Base-by-base conservation (phyloP, 352 stramenopile genomes). In the Thraustochytrium sp. region DNA sequence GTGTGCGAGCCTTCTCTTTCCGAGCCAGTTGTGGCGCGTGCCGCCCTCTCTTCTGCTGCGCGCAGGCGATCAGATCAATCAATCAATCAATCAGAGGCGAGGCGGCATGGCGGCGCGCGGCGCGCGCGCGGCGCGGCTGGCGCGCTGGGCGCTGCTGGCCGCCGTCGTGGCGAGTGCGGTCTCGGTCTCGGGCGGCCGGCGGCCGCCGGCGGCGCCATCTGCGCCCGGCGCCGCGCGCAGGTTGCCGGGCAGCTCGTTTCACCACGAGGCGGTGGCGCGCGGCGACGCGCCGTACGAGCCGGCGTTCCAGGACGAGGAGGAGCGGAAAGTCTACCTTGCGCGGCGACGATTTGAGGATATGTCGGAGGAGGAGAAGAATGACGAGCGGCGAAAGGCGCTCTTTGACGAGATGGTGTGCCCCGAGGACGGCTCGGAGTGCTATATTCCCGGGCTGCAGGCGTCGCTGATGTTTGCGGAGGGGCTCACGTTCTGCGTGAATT, bases 401-500 rank as follows among this genome's bases (percentile, higher is more conserved):
- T 23, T 64, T 1, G 64, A 77, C 8, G 65, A 77, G 42, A 55
- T 36, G 3, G 40, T 77, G 9, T 77, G 65, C 42, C 9, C 21
- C 42, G 36, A 46, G n/a, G 4, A 11, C 21, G 51, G 31, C 0
- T 13, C 16, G 26, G 16, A 53, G 40, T 80, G 68, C 49, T 75
- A 55, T 80, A 53, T 80, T 46, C 68, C 68, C 3, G 68, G 68
- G 11, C 37, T 80, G 1, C 68, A 80, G 34, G 23, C 40, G 18
- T 80, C 68, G 3, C 44, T 80, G 13, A 46, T 80, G 48, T 80
- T 80, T 64, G 68, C 8, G 5, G 68, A 80, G 53, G 68, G 68
- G 18, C n/a, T 80, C 44, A 80, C 44, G 18, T 65, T 80, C 46
- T 80, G 68, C 68, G 53, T 65, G n/a, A 38, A 80, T 72, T 80